These are phyloP conservation scores for Apodospora peruviana DNA, from an alignment of 495 filamentous ascomycete species.

Conservation along the genomic window DNA sequence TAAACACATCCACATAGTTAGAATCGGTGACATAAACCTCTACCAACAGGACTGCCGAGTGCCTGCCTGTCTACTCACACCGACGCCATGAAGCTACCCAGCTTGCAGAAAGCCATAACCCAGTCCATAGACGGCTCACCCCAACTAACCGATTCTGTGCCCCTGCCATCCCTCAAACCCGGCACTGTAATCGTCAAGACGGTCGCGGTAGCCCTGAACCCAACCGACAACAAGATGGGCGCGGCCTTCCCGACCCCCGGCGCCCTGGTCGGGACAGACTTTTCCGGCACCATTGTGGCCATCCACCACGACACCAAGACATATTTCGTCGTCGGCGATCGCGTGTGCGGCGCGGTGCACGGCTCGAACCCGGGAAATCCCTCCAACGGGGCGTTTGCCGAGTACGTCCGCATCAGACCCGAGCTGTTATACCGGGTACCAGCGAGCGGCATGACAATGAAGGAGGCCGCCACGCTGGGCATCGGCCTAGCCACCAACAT, in stretches of 20 bases:
- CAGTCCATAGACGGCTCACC: neutral
- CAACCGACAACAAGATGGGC: conserved; percentile 21
- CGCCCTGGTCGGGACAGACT: conserved; percentile 14
- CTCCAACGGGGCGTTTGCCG: conserved; percentile 22
- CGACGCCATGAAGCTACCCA: no score
- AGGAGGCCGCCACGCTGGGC: conserved; percentile 20
- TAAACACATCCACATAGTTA: no score
- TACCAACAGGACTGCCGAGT: no score
- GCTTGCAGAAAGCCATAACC: neutral
- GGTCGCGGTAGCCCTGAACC: conserved; percentile 16
- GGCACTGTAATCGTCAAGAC: neutral
- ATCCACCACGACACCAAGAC: neutral
- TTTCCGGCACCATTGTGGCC: conserved; percentile 15
- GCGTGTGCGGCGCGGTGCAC: conserved; percentile 18
- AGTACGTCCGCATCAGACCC: conserved; percentile 16
- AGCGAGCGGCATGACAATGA: conserved; percentile 5
- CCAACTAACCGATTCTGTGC: neutral
- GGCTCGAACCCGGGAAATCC: conserved; percentile 13
- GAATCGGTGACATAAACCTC: no score
- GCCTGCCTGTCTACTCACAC: no score
- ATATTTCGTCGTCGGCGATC: conserved; percentile 12
- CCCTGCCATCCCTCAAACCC: neutral
- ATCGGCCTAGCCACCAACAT: conserved; percentile 8
- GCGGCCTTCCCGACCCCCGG: conserved; percentile 9
- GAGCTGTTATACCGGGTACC: conserved; percentile 15